A percentile compares a stretch with the other conserved stretches of the same genome.
These are phyloP conservation scores for Cucumis cinereus DNA, from an alignment of 306 rosid genomes.

Conservation along the genomic window DNA sequence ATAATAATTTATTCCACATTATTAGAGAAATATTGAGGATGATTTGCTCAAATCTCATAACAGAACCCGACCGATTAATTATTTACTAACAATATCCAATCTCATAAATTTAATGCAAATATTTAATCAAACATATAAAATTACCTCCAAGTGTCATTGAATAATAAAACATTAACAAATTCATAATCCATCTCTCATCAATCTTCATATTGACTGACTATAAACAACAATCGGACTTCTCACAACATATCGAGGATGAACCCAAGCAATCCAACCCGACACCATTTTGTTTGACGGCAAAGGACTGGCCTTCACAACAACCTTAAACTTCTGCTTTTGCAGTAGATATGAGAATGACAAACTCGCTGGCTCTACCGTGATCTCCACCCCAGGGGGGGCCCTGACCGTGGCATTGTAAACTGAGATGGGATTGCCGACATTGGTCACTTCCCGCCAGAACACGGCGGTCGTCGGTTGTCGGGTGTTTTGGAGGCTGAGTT, in stretches of 20 bases:
- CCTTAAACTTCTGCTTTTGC: slow-evolving; percentile 59
- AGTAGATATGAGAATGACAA: slow-evolving; percentile 28
- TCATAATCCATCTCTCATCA: not conserved
- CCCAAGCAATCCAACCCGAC: slow-evolving; percentile 60
- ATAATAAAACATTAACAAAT: too few species aligned
- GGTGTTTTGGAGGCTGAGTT: slow-evolving; percentile 28
- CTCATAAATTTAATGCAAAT: too few species aligned
- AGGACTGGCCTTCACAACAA: slow-evolving; percentile 51
- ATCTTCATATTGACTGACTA: slow-evolving; percentile 4
- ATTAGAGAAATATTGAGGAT: too few species aligned
- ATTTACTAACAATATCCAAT: too few species aligned
- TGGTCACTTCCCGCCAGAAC: slow-evolving; percentile 59
- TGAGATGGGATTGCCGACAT: slow-evolving; percentile 47
- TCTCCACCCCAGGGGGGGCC: slow-evolving; percentile 52
- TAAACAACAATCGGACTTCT: slow-evolving; percentile 70
- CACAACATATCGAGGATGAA: slow-evolving; percentile 30
- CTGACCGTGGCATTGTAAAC: slow-evolving; percentile 42
- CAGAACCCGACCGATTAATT: too few species aligned
- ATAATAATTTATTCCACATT: too few species aligned
- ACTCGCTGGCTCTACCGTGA: slow-evolving; percentile 36
- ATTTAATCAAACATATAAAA: too few species aligned
- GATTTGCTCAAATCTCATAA: too few species aligned
- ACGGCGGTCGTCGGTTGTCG: slow-evolving; percentile 21
- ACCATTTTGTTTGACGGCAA: slow-evolving; percentile 24
- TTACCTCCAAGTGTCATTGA: too few species aligned